phyloP scores from a whole-genome alignment of 83 land plant species.

The Thuja plicata region DNA sequence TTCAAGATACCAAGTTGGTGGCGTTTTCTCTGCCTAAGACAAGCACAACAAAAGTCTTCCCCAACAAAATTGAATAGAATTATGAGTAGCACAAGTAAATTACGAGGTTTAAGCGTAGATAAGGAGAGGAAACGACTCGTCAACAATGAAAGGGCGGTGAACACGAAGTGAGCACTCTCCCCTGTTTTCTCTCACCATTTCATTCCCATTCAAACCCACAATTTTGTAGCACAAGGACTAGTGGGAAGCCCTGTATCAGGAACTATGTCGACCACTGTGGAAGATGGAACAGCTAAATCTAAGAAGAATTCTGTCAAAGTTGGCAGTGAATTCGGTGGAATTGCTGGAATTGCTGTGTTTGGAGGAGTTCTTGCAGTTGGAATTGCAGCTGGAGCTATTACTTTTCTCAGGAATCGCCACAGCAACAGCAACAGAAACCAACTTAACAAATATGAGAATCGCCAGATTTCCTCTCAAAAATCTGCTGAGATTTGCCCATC shows the following conservation, averaged over 20 bases:
- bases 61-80: too few relatives aligned
- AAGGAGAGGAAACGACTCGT: background rate
- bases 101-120: too few relatives aligned
- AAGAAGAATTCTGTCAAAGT: background rate
- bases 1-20: too few relatives aligned
- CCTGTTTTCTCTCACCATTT: background rate
- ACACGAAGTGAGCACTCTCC: background rate
- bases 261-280: background rate
- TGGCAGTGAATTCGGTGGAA: slow-evolving; percentile 1
- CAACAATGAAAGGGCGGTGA: background rate
- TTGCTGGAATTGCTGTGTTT: background rate
- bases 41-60: too few relatives aligned
- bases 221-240: background rate
- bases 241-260: background rate
- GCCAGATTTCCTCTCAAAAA: background rate
- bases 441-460: background rate
- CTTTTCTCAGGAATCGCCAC: background rate
- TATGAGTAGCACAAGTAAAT: too few relatives aligned
- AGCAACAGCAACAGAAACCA: background rate
- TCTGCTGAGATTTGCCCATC: background rate
- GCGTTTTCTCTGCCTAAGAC: too few relatives aligned
- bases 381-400: background rate
- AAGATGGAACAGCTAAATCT: background rate
- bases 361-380: slow-evolving; percentile 9
- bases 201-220: background rate